A percentile compares a stretch with the other conserved stretches of the same genome.
Evolutionary conservation across 2,329 filamentous ascomycete genomes (phyloP).

Genomic region (Colletotrichum chlorophyti): DNA sequence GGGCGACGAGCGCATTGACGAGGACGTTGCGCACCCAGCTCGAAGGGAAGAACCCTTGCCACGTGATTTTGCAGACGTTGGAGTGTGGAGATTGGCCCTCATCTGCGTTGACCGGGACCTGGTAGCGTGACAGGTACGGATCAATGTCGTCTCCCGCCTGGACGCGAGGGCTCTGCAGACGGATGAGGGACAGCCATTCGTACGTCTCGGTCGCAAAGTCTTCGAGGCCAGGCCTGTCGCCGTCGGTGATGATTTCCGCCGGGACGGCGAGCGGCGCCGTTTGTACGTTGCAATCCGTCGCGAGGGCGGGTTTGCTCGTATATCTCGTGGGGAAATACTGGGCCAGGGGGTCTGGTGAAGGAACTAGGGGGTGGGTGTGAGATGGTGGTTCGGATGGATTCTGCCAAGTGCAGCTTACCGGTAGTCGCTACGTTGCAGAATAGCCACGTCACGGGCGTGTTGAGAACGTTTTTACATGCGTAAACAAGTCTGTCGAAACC

Average conservation of each 20-base stretch:
- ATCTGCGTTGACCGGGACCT: constrained; percentile 52
- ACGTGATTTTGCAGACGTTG: constrained; percentile 59
- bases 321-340: constrained; percentile 51
- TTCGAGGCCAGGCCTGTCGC: constrained; percentile 60
- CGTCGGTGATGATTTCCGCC: constrained; percentile 36
- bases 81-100: constrained; percentile 31
- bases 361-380: constrained; percentile 44
- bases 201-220: constrained; percentile 70
- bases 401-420: too few relatives aligned
- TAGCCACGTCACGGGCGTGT: constrained; percentile 74
- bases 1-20: constrained; percentile 49
- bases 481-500: constrained; percentile 80
- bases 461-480: constrained; percentile 80
- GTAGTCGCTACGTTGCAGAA: constrained; percentile 68
- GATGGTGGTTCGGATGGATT: too few relatives aligned
- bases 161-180: constrained; percentile 71
- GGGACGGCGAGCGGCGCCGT: constrained; percentile 40
- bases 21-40: constrained; percentile 58
- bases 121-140: constrained; percentile 73
- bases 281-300: constrained; percentile 33
- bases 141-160: constrained; percentile 65
- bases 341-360: constrained; percentile 56
- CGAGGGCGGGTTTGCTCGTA: constrained; percentile 42
- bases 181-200: constrained; percentile 77
- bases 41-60: constrained; percentile 64